A percentile compares a stretch with the other conserved stretches of the same genome.
phyloP scores from a whole-genome alignment of 1,284 basidiomycete species.

The Malassezia furfur region DNA sequence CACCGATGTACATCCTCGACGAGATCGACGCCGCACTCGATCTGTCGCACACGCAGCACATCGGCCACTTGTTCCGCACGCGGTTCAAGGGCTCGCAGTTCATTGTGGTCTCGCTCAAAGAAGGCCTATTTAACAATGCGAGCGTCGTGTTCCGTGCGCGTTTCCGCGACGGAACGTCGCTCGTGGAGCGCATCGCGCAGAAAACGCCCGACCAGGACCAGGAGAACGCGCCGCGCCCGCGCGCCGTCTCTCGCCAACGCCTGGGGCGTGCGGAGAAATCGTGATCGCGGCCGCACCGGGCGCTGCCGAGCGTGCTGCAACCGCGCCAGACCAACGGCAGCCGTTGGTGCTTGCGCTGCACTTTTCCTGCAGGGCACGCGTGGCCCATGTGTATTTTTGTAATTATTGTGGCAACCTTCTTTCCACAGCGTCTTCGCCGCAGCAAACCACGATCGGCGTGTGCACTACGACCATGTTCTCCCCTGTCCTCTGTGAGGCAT shows the following conservation, averaged over 20 bases:
- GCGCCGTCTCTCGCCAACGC: slow-evolving; percentile 1
- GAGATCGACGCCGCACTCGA: slow-evolving; percentile 96
- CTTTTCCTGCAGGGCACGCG: background rate
- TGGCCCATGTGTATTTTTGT: background rate
- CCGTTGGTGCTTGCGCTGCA: slow-evolving; percentile 22
- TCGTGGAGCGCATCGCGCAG: slow-evolving; percentile 58
- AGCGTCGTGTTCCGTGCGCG: slow-evolving; percentile 89
- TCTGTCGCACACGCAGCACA: slow-evolving; percentile 86
- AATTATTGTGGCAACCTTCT: background rate
- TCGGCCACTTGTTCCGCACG: slow-evolving; percentile 87
- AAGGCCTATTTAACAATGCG: slow-evolving; percentile 87
- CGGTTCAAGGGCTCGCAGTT: slow-evolving; percentile 98
- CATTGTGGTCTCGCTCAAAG: slow-evolving; percentile 94
- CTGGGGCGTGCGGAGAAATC: too few relatives aligned
- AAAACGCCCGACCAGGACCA: slow-evolving; percentile 16
- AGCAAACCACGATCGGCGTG: background rate
- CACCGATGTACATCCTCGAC: slow-evolving; percentile 99
- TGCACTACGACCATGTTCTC: slow-evolving; percentile 7
- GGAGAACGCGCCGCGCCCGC: slow-evolving; percentile 18
- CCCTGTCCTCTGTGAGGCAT: slow-evolving; percentile 14
- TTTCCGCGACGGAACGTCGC: slow-evolving; percentile 81
- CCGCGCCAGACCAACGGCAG: slow-evolving; percentile 13
- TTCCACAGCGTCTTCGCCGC: background rate
- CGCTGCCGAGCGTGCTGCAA: background rate
- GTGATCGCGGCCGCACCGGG: background rate